A percentile compares a stretch with the other conserved stretches of the same genome.
Conservation (phyloP, 768 basidiomycete species). For the Naematelia encephala region DNA sequence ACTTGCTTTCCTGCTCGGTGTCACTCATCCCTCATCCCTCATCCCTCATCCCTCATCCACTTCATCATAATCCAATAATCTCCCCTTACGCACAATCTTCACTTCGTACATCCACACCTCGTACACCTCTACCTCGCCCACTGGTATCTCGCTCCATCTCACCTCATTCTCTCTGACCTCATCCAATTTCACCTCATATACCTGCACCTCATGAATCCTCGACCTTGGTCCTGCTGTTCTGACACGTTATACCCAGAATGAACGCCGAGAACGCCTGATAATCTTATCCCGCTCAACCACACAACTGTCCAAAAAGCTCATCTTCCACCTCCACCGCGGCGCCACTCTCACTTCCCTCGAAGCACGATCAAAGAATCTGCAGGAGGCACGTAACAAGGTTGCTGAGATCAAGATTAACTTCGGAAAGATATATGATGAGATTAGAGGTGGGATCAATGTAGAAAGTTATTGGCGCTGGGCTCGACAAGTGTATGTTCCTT, state of each 20-base stretch:
- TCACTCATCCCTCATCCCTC: no score
- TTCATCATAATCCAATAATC: no score
- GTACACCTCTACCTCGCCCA: not conserved
- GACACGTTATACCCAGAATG: slow-evolving; percentile 57
- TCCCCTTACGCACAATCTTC: no score
- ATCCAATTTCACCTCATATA: no score
- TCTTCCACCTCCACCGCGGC: slow-evolving; percentile 84
- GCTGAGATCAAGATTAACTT: slow-evolving; percentile 66
- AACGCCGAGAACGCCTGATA: slow-evolving; percentile 83
- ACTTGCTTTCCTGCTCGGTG: no score
- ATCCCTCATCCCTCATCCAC: no score
- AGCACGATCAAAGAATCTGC: slow-evolving; percentile 39
- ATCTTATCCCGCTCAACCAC: slow-evolving; percentile 86
- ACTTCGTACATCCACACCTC: no score
- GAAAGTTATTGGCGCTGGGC: slow-evolving; percentile 44
- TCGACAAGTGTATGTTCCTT: slow-evolving; percentile 49
- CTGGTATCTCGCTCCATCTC: no score
- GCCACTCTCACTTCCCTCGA: slow-evolving; percentile 38
- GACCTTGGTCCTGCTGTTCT: not conserved
- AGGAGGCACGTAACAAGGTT: slow-evolving; percentile 58
- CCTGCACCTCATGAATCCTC: not conserved
- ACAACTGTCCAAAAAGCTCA: slow-evolving; percentile 84
- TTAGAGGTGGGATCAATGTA: slow-evolving; percentile 22
- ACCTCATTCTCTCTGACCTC: no score
- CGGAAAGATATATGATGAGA: slow-evolving; percentile 56